Percentiles rank a stretch among this genome's conserved stretches.
Conservation (phyloP, 768 basidiomycete genomes). For the Trametes cubensis region DNA sequence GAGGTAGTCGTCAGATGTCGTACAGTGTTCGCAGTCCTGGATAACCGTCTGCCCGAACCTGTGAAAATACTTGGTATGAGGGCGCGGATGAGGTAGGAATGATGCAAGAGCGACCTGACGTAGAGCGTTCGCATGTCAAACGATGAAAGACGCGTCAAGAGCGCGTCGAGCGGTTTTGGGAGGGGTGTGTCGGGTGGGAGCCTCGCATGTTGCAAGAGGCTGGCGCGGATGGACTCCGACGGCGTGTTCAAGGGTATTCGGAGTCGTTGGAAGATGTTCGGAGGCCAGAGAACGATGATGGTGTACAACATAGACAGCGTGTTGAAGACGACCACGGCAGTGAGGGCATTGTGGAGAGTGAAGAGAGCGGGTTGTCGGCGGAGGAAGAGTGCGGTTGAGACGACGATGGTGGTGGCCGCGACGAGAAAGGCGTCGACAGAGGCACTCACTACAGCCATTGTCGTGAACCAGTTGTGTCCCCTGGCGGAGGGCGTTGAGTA, state of each 20-base stretch:
- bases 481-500: neutral
- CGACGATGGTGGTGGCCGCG: conserved; percentile 18
- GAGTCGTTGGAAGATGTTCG: conserved; percentile 64
- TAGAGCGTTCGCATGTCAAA: conserved; percentile 63
- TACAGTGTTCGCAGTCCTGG: conserved; percentile 67
- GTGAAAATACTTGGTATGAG: conserved; percentile 3
- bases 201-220: conserved; percentile 48
- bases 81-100: neutral
- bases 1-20: conserved; percentile 59
- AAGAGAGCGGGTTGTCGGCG: conserved; percentile 19
- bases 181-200: conserved; percentile 33
- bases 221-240: conserved; percentile 51
- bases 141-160: conserved; percentile 58
- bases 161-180: conserved; percentile 49
- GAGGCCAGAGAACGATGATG: conserved; percentile 51
- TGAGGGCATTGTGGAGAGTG: conserved; percentile 35
- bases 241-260: conserved; percentile 56
- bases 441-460: conserved; percentile 33
- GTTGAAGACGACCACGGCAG: conserved; percentile 50
- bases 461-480: neutral
- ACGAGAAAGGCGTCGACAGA: conserved; percentile 32
- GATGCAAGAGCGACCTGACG: conserved; percentile 48
- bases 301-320: conserved; percentile 52
- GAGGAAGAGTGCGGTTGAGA: conserved; percentile 23
- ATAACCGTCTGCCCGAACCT: conserved; percentile 74